These are phyloP conservation scores for Circinella umbellata DNA, from an alignment of 371 early-diverging fungal species.

Conservation along the genomic window DNA sequence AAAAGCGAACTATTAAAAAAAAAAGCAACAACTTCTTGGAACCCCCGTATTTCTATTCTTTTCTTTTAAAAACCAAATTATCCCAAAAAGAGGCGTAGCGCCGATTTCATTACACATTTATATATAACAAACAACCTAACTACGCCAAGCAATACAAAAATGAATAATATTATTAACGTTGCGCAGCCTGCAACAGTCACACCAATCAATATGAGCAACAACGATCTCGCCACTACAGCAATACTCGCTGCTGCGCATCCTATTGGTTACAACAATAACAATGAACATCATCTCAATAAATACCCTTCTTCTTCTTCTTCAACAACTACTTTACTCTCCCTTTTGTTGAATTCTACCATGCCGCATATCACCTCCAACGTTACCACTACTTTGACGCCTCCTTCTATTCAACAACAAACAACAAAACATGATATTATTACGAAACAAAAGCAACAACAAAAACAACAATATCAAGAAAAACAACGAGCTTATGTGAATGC, in stretches of 20 bases:
- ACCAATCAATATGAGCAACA: constrained; percentile 2
- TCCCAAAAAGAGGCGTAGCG: constrained; percentile 19
- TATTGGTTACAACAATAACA: constrained; percentile 21
- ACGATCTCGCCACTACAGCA: constrained; percentile 11
- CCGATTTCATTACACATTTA: constrained; percentile 5
- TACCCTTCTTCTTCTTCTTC: constrained; percentile 23
- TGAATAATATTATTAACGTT: constrained; percentile 5
- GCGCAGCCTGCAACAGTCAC: constrained; percentile 23
- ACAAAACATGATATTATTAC: constrained; percentile 2
- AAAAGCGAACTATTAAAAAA: neutral
- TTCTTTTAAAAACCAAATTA: neutral
- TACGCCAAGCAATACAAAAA: neutral
- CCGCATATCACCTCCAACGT: constrained; percentile 16
- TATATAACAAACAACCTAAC: constrained; percentile 1
- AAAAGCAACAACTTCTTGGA: neutral
- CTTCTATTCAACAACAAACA: neutral
- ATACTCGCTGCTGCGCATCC: constrained; percentile 35
- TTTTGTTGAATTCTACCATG: constrained; percentile 31
- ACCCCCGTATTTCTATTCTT: neutral
- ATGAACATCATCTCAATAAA: constrained; percentile 27
- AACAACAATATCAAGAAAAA: constrained; percentile 21
- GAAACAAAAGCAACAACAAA: constrained; percentile 18
- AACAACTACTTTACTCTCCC: constrained; percentile 17
- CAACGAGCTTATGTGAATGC: constrained; percentile 49
- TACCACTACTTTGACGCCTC: neutral